Evolutionary conservation across 805 yeast genomes (phyloP), one percentile per base, ranked within the genome.

Genomic region (Saturnispora quitensis): DNA sequence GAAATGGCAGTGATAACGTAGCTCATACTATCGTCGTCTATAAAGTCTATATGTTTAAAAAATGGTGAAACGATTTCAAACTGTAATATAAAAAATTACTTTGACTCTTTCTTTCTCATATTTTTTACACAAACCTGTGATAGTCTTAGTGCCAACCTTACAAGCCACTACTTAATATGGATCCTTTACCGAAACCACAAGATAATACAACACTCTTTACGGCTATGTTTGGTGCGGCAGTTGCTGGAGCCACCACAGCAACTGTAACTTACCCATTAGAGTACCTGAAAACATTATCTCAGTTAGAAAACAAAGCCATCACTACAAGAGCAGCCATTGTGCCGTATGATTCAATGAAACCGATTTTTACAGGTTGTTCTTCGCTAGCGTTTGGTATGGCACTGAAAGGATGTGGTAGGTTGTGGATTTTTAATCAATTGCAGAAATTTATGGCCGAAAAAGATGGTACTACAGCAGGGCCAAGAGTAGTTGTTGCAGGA

Each of bases 401-500:
- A 0, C 60, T 82, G 50, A 90, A 89, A 66, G 83, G 95, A 4
- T 73, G 79, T 6, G 77, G 89, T 6, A 69, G 98, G 52, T 81
- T 90, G 60, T 70, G 82, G 25, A 76, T 84, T 47, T 91, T 86
- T 70, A 86, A 88, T 56, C 78, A 81, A 70, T 81, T 84, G 52
- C 80, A 89, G 24, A 77, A 81, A 60, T 78, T 86, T 64, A 73
- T 78, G 86, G 73, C 82, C 3, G 78, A 77, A 28, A 76, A 73
- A 18, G 68, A 67, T 49, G 78, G 81, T n/a, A 76, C 80, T 56
- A 74, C 88, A 3, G 75, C 83, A 7, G 95, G 95, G 1, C 91
- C 95, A 9, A 74, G 89, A 59, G 76, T 88, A 40, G 86, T 88
- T 7, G 81, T 86, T 53, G 96, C 97, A 3, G 96, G 95, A 9